Percentiles rank a stretch among this genome's conserved stretches.
phyloP scores from a whole-genome alignment of 23 red algal species.

The Gracilaria vermiculophylla region DNA sequence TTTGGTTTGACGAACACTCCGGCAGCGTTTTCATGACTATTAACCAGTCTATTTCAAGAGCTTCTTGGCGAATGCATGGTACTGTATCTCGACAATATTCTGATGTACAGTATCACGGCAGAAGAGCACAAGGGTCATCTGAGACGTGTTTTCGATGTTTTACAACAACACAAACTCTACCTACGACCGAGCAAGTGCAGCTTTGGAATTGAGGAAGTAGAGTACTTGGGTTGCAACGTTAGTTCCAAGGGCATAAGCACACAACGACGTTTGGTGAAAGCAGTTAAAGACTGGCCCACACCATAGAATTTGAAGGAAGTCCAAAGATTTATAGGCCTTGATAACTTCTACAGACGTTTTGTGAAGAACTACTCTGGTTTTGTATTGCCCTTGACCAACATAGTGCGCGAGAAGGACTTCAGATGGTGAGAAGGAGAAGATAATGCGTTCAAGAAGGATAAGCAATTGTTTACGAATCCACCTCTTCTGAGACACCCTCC shows the following conservation, averaged over 20 bases:
- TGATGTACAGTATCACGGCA: neutral
- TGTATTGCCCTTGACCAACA: neutral
- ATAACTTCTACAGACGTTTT: neutral
- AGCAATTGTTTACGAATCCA: neutral
- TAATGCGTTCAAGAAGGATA: neutral
- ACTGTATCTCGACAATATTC: slow-evolving; percentile 2
- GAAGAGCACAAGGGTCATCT: slow-evolving; percentile 1
- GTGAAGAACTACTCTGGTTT: neutral
- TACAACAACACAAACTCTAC: neutral
- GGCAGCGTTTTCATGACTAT: neutral
- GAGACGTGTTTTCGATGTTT: neutral
- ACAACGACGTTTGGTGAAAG: neutral
- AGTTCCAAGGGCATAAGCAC: neutral
- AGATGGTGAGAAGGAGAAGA: neutral
- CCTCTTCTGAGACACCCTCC: neutral
- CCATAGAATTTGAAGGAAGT: neutral
- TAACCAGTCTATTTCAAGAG: neutral
- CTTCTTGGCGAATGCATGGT: slow-evolving; percentile 5
- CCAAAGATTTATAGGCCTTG: slow-evolving; percentile 8
- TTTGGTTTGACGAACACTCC: neutral
- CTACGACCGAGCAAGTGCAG: neutral
- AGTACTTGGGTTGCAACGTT: neutral
- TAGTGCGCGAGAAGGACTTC: neutral
- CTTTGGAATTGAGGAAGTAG: neutral
- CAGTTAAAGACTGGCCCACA: neutral